Base-by-base conservation (phyloP, 306 rosid species). In the Lathyrus sativus region DNA sequence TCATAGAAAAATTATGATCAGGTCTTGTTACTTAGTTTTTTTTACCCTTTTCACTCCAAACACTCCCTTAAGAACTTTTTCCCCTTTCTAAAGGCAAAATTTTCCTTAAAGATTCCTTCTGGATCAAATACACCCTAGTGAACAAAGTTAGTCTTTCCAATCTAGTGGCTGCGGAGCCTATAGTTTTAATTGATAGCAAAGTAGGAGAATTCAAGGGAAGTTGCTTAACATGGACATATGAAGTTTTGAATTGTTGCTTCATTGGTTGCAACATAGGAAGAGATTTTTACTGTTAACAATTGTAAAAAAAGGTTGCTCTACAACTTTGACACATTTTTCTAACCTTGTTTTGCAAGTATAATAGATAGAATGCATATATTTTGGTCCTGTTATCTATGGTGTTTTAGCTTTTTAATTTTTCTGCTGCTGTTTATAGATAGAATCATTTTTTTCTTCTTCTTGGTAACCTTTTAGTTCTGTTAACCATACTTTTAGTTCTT, bases 1-100 rank as follows among this genome's bases (percentile, higher is more conserved):
- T 73, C 76, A 81, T 62, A 83, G 88, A 79, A 85, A 85, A 84
- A 70, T 73, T 77, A 75, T 73, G 68, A 77, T 79, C 68, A 50
- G 74, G 60, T 75, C 74, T 77, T 71, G 43, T 83, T 76, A 70
- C 76, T 74, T 74, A 61, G 68, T 67, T 70, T 59, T 48, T 50
- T 22, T 2, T 33, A 35, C 70, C 62, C 42, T 46, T 44, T 18
- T 13, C 0, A 49, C 18, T 62, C 28, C 19, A 3, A 10, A 11
- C 63, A 38, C 38, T 17, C 11, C 39, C 50, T 44, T 17, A 38
- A 5, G 41, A 46, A 11, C 67, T 22, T 63, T 73, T 59, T 62
- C 28, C 67, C 41, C 46, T 42, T 35, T 67, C 65, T 43, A n/a
- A 45, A 76, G 37, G 70, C 54, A 63, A 35, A 45, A 9, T 63